Evolutionary conservation across 768 basidiomycete species (phyloP).

Genomic region (Pleurotus ostreatus): DNA sequence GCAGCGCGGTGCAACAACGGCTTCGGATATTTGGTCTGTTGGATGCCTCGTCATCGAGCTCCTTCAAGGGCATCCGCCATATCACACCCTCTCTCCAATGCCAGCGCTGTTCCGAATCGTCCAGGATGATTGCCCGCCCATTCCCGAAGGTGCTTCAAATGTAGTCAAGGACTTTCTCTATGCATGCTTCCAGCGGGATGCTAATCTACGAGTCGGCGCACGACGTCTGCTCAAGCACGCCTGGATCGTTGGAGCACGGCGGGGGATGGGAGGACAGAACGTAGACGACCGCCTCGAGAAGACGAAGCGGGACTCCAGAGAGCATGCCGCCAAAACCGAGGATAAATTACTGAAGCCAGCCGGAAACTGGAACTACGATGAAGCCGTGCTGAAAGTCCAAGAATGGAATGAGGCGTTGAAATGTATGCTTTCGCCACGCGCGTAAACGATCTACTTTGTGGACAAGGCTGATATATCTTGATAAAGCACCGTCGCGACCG

Average conservation of each 20-base stretch:
- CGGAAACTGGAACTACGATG: constrained; percentile 88
- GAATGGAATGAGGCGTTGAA: constrained; percentile 98
- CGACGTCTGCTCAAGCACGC: constrained; percentile 90
- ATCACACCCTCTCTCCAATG: constrained; percentile 96
- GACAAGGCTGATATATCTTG: neutral
- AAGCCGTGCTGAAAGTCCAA: constrained; percentile 91
- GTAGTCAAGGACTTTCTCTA: constrained; percentile 96
- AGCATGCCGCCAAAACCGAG: constrained; percentile 26
- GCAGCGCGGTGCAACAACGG: constrained; percentile 93
- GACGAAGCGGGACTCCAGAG: constrained; percentile 22
- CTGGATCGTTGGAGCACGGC: constrained; percentile 90
- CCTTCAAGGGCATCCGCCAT: constrained; percentile 87
- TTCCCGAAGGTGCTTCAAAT: constrained; percentile 92
- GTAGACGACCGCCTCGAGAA: constrained; percentile 27
- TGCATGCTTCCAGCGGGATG: constrained; percentile 98
- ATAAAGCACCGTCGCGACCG: constrained; percentile 65
- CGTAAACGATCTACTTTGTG: constrained; percentile 8
- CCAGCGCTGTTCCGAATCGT: constrained; percentile 98
- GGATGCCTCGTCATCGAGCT: constrained; percentile 98
- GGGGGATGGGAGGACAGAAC: constrained; percentile 55
- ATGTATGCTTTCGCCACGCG: constrained; percentile 42
- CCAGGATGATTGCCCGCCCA: constrained; percentile 95
- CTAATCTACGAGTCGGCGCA: constrained; percentile 89
- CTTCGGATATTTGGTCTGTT: constrained; percentile 92
- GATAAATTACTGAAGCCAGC: constrained; percentile 34